Evolutionary conservation across 176 grass and related monocot species (phyloP).

Genomic region (Bothriochloa decipiens): DNA sequence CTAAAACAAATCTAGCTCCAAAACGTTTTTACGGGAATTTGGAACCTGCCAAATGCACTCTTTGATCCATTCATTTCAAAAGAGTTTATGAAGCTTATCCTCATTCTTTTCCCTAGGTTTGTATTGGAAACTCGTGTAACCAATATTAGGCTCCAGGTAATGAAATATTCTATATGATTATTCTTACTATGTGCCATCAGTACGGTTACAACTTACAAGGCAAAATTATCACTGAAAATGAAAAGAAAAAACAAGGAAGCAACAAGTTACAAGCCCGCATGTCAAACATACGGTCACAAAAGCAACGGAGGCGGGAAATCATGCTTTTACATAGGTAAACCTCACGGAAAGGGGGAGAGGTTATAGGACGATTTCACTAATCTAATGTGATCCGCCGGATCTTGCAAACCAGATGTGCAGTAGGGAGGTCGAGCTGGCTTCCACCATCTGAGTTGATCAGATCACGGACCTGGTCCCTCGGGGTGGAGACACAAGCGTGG

Average conservation of each 20-base stretch:
- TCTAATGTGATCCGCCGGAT: slow-evolving; percentile 83
- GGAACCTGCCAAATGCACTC: too few species aligned
- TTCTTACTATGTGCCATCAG: background rate
- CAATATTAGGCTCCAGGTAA: background rate
- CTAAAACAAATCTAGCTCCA: too few species aligned
- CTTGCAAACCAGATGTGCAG: slow-evolving; percentile 86
- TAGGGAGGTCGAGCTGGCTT: slow-evolving; percentile 77
- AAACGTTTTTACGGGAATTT: too few species aligned
- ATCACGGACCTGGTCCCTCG: slow-evolving; percentile 69
- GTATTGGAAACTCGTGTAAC: background rate
- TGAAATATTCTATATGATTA: background rate
- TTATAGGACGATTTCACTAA: slow-evolving; percentile 21
- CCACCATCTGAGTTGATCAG: slow-evolving; percentile 70
- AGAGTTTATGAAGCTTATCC: background rate
- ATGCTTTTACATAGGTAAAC: slow-evolving; percentile 9
- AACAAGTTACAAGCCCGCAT: background rate
- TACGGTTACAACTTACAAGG: slow-evolving; percentile 27
- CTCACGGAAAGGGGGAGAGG: background rate
- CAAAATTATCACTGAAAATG: slow-evolving; percentile 15
- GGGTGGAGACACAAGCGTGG: slow-evolving; percentile 69
- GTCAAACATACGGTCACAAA: background rate
- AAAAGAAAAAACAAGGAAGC: background rate
- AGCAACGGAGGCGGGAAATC: background rate
- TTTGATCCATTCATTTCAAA: background rate
- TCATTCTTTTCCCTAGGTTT: background rate